Evolutionary conservation across 176 grass and related monocot species (phyloP).

Genomic region (Secale cereale): DNA sequence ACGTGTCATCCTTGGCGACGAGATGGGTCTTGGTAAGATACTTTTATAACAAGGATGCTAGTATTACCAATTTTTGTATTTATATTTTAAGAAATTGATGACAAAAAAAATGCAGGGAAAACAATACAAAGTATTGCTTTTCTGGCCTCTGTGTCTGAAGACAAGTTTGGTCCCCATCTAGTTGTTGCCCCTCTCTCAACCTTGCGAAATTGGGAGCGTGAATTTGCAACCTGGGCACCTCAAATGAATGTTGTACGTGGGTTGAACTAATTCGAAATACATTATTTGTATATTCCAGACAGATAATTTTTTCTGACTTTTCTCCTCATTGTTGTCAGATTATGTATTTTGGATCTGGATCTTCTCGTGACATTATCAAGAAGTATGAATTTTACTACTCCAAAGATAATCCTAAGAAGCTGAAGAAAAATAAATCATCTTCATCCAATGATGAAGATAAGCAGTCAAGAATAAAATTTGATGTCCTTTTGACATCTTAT

Average conservation of each 20-base stretch:
- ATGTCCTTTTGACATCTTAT: conserved; percentile 98
- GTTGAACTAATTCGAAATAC: conserved; percentile 28
- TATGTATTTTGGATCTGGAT: conserved; percentile 85
- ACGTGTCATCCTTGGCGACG: conserved; percentile 95
- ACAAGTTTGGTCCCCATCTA: conserved; percentile 77
- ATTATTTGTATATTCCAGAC: conserved; percentile 11
- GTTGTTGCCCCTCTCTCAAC: conserved; percentile 98
- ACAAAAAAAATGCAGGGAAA: conserved; percentile 62
- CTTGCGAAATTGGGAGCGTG: conserved; percentile 95
- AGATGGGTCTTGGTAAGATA: conserved; percentile 99
- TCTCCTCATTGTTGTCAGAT: conserved; percentile 50
- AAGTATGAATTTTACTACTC: conserved; percentile 92
- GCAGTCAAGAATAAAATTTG: conserved; percentile 93
- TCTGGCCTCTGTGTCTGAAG: conserved; percentile 78
- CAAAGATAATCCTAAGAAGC: conserved; percentile 74
- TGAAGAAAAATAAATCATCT: conserved; percentile 76
- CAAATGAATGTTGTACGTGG: conserved; percentile 95
- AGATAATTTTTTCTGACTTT: conserved; percentile 9
- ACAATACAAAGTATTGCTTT: conserved; percentile 99
- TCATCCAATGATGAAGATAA: conserved; percentile 58
- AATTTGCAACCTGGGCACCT: conserved; percentile 97
- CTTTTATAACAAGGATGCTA: neutral
- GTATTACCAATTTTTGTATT: conserved; percentile 19
- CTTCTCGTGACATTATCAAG: conserved; percentile 75
- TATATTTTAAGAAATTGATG: conserved; percentile 12